These are phyloP conservation scores for Priceomyces carsonii DNA, from an alignment of 805 yeast species.

Conservation along the genomic window DNA sequence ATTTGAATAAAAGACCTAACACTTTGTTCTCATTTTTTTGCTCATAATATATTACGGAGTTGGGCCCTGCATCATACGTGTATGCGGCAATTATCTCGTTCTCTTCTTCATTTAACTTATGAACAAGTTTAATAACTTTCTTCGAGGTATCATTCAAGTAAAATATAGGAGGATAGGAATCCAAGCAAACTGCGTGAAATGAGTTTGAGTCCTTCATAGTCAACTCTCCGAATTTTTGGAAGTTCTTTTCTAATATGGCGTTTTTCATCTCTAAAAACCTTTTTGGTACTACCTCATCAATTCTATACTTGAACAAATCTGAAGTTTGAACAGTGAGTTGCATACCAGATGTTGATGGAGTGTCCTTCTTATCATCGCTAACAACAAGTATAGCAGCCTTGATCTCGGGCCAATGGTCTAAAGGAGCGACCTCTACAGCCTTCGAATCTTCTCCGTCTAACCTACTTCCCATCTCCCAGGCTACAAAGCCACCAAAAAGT, in stretches of 20 bases:
- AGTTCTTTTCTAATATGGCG: conserved; percentile 73
- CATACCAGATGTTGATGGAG: conserved; percentile 95
- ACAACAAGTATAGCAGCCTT: conserved; percentile 91
- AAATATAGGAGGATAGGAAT: conserved; percentile 93
- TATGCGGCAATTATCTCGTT: conserved; percentile 85
- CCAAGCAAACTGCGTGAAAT: conserved; percentile 97
- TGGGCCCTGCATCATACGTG: conserved; percentile 99
- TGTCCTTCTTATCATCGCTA: conserved; percentile 90
- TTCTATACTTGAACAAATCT: conserved; percentile 78
- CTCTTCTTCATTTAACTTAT: conserved; percentile 67
- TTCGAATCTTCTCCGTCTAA: conserved; percentile 87
- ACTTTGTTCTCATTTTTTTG: conserved; percentile 71
- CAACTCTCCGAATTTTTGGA: conserved; percentile 77
- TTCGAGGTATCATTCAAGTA: conserved; percentile 90
- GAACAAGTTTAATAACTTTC: conserved; percentile 74
- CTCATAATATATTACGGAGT: conserved; percentile 91
- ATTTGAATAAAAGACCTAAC: conserved; percentile 64
- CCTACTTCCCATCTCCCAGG: conserved; percentile 94
- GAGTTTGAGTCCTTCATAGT: conserved; percentile 97
- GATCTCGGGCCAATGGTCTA: conserved; percentile 88
- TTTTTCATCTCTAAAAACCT: conserved; percentile 82
- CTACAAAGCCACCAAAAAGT: conserved; percentile 94
- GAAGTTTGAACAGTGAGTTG: conserved; percentile 91
- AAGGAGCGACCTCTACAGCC: conserved; percentile 89
- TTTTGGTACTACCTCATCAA: conserved; percentile 79